These are phyloP conservation scores for Nidula microcarpa DNA, from an alignment of 768 basidiomycete species.

Conservation along the genomic window DNA sequence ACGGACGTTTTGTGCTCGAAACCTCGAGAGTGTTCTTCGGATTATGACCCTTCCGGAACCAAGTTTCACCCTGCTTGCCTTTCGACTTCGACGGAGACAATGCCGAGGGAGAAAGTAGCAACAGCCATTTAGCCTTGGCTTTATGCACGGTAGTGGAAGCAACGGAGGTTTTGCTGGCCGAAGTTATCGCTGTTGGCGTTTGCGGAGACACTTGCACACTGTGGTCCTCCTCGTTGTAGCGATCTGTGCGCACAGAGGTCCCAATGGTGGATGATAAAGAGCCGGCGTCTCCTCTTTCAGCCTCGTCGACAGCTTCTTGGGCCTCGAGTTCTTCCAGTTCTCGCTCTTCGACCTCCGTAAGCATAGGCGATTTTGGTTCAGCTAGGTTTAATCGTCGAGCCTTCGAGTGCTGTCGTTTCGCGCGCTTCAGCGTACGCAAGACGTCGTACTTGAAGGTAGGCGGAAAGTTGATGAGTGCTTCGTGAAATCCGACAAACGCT, in stretches of 20 bases:
- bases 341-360: slow-evolving; percentile 37
- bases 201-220: slow-evolving; percentile 27
- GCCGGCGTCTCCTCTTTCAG: slow-evolving; percentile 38
- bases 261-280: slow-evolving; percentile 52
- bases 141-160: slow-evolving; percentile 39
- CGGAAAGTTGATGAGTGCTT: slow-evolving; percentile 79
- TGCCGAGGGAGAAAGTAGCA: slow-evolving; percentile 33
- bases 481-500: slow-evolving; percentile 75
- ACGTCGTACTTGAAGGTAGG: slow-evolving; percentile 96
- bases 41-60: background rate
- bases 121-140: slow-evolving; percentile 54
- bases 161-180: slow-evolving; percentile 34
- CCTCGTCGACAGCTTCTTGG: slow-evolving; percentile 39
- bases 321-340: slow-evolving; percentile 27
- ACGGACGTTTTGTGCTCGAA: background rate
- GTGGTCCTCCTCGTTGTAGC: slow-evolving; percentile 32
- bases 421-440: slow-evolving; percentile 49
- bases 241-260: slow-evolving; percentile 36
- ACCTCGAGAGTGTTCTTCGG: background rate
- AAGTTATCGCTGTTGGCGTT: slow-evolving; percentile 19
- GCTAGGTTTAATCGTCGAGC: slow-evolving; percentile 18
- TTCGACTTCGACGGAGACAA: slow-evolving; percentile 26
- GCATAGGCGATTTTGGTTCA: slow-evolving; percentile 13
- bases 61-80: slow-evolving; percentile 9
- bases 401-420: slow-evolving; percentile 34